phyloP scores from a whole-genome alignment of 768 basidiomycete genomes.

The Macrolepiota fuliginosa region DNA sequence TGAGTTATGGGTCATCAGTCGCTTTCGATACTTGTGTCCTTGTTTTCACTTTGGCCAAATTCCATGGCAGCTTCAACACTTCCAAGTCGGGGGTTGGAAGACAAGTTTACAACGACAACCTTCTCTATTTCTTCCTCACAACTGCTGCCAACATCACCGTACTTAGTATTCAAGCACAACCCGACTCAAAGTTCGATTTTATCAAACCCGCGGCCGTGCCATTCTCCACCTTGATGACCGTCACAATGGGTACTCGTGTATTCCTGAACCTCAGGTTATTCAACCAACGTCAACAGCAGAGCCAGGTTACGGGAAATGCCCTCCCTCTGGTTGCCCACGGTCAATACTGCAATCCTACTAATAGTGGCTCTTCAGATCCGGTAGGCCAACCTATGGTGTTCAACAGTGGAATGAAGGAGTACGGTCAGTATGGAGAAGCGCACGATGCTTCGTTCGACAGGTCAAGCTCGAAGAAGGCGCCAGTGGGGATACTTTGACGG shows the following conservation, averaged over 20 bases:
- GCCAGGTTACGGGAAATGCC: background rate
- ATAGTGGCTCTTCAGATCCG: background rate
- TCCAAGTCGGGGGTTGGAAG: background rate
- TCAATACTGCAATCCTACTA: background rate
- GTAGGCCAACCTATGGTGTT: background rate
- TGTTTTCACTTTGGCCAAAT: constrained; percentile 1
- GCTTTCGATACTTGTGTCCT: constrained; percentile 11
- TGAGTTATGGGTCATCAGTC: constrained; percentile 9
- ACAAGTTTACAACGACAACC: constrained; percentile 7
- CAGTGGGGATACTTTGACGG: background rate
- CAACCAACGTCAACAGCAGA: background rate
- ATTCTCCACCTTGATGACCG: constrained; percentile 10
- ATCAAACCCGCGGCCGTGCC: constrained; percentile 8
- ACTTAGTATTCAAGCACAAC: constrained; percentile 2
- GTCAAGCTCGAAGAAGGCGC: background rate
- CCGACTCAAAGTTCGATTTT: constrained; percentile 1
- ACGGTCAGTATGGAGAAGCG: background rate
- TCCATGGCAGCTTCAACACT: background rate
- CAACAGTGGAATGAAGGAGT: background rate
- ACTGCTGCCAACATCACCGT: constrained; percentile 6
- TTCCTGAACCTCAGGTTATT: constrained; percentile 9
- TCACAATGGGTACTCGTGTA: constrained; percentile 7
- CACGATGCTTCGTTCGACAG: background rate
- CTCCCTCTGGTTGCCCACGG: background rate
- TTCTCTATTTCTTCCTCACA: constrained; percentile 7